These are phyloP conservation scores for Eragrostis nindensis DNA, from an alignment of 176 grass and related monocot species.

Conservation along the genomic window DNA sequence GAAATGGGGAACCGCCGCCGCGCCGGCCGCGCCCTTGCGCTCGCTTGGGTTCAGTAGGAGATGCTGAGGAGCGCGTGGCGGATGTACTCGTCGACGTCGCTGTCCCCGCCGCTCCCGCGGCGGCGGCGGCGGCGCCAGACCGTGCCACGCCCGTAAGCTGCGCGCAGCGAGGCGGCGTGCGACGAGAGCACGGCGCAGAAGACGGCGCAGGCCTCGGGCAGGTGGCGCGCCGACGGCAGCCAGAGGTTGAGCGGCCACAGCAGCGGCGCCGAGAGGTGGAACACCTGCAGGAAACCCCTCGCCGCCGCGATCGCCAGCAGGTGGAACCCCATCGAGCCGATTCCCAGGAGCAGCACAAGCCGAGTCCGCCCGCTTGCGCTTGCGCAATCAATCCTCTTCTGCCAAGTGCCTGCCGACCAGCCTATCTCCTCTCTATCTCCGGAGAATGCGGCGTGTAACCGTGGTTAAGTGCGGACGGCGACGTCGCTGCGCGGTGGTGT, in stretches of 20 bases:
- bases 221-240: conserved; percentile 28
- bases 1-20: not conserved
- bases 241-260: conserved; percentile 37
- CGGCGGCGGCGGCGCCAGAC: not conserved
- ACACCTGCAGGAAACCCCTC: conserved; percentile 33
- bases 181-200: conserved; percentile 1
- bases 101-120: not conserved
- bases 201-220: conserved; percentile 38
- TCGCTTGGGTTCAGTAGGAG: conserved; percentile 15
- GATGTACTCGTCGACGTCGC: conserved; percentile 19
- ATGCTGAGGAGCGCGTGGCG: conserved; percentile 40
- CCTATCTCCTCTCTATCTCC: not conserved
- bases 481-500: conserved; percentile 16
- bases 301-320: conserved; percentile 42
- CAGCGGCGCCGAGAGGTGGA: conserved; percentile 44
- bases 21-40: not conserved
- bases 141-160: conserved; percentile 5
- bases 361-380: no score
- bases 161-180: conserved; percentile 31
- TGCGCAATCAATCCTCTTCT: not conserved
- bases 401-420: not conserved
- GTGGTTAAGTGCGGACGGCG: not conserved
- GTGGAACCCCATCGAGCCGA: conserved; percentile 37
- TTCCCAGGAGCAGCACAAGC: no score
- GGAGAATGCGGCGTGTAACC: not conserved